phyloP scores from a whole-genome alignment of 2,329 filamentous ascomycete species.

The Hypocrella siamensis region DNA sequence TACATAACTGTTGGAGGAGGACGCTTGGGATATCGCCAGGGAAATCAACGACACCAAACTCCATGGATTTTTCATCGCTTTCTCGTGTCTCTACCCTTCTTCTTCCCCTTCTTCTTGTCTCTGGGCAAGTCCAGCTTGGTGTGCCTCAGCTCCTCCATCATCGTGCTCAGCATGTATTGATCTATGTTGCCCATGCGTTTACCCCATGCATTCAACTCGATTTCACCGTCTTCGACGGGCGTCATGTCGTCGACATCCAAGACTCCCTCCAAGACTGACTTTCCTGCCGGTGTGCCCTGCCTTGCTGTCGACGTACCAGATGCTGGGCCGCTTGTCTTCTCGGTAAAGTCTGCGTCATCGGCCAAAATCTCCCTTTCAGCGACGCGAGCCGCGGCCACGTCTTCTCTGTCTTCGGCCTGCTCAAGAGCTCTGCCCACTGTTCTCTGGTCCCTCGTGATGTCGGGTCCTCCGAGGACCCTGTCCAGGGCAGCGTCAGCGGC shows the following conservation, averaged over 20 bases:
- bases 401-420: constrained; percentile 82
- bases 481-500: constrained; percentile 76
- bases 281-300: constrained; percentile 33
- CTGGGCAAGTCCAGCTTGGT: constrained; percentile 46
- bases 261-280: constrained; percentile 16
- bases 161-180: constrained; percentile 57
- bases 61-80: constrained; percentile 21
- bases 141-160: constrained; percentile 45
- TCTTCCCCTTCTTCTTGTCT: constrained; percentile 49
- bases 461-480: constrained; percentile 56
- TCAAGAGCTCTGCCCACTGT: constrained; percentile 61
- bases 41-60: too few relatives aligned
- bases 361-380: constrained; percentile 82
- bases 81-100: constrained; percentile 40
- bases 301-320: constrained; percentile 35
- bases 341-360: constrained; percentile 73
- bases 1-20: too few relatives aligned
- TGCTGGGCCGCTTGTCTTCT: constrained; percentile 32
- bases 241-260: constrained; percentile 14
- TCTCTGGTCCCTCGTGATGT: constrained; percentile 43
- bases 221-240: constrained; percentile 15
- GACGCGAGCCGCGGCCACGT: constrained; percentile 71
- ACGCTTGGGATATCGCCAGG: too few relatives aligned
- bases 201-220: constrained; percentile 45
- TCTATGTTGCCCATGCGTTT: constrained; percentile 47